Conservation (phyloP, 2,329 filamentous ascomycete genomes). For the Cordyceps sp. region DNA sequence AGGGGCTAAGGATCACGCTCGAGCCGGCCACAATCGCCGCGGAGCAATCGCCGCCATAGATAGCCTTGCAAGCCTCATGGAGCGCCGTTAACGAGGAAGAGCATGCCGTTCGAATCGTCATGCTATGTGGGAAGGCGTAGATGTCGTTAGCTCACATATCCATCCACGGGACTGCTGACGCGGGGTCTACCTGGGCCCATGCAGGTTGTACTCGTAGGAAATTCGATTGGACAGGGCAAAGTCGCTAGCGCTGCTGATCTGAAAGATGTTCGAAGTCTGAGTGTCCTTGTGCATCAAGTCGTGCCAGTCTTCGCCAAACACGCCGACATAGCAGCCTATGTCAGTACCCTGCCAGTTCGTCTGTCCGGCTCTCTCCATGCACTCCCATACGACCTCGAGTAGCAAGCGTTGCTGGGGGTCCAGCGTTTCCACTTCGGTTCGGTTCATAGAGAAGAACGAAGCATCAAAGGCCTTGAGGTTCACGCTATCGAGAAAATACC, state of each 20-base stretch:
- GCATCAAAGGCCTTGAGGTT: conserved; percentile 12
- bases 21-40: conserved; percentile 14
- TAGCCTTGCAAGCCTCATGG: conserved; percentile 17
- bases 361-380: conserved; percentile 11
- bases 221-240: conserved; percentile 15
- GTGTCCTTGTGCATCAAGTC: conserved; percentile 6
- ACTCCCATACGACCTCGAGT: conserved; percentile 12
- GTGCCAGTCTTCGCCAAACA: conserved; percentile 13
- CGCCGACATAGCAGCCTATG: conserved; percentile 13
- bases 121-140: conserved; percentile 4
- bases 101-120: conserved; percentile 20
- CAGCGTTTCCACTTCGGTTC: conserved; percentile 10
- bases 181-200: conserved; percentile 14
- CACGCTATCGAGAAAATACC: conserved; percentile 9
- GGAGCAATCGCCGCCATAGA: conserved; percentile 8
- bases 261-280: conserved; percentile 6
- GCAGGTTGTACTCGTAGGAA: conserved; percentile 15
- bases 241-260: conserved; percentile 8
- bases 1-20: conserved; percentile 13
- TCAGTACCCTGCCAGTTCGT: conserved; percentile 9
- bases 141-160: no score
- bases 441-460: conserved; percentile 14
- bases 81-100: conserved; percentile 19
- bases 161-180: background rate
- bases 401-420: conserved; percentile 14